Conservation (phyloP, 2,329 filamentous ascomycete genomes). For the Trichoderma pleuroti region DNA sequence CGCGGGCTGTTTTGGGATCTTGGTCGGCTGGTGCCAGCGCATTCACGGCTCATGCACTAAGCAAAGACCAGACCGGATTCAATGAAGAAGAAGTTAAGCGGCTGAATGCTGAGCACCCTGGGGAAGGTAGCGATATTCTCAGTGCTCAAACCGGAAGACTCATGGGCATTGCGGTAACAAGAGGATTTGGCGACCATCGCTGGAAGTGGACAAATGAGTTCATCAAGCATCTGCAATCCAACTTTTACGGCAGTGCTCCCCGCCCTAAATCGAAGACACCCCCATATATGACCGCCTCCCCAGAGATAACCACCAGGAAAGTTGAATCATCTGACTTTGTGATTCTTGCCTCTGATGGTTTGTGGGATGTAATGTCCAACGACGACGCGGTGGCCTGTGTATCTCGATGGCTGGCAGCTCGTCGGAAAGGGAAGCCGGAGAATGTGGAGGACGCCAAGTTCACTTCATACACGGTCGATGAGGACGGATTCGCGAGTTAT, state of each 20-base stretch:
- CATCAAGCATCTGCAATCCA: slow-evolving; percentile 32
- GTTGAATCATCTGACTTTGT: slow-evolving; percentile 19
- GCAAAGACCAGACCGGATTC: slow-evolving; percentile 63
- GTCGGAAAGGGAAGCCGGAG: slow-evolving; percentile 25
- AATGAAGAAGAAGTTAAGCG: slow-evolving; percentile 56
- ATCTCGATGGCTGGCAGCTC: slow-evolving; percentile 19
- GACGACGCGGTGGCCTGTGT: slow-evolving; percentile 20
- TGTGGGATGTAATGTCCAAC: slow-evolving; percentile 21
- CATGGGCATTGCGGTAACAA: slow-evolving; percentile 58
- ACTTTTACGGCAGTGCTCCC: slow-evolving; percentile 44
- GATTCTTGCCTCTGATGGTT: slow-evolving; percentile 21
- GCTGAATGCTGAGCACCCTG: slow-evolving; percentile 57
- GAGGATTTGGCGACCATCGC: slow-evolving; percentile 65
- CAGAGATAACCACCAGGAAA: slow-evolving; percentile 15
- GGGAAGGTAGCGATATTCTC: slow-evolving; percentile 54
- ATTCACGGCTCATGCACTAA: slow-evolving; percentile 55
- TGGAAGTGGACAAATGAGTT: slow-evolving; percentile 63
- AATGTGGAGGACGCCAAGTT: slow-evolving; percentile 22
- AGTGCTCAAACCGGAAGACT: slow-evolving; percentile 51
- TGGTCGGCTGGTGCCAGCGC: slow-evolving; percentile 38
- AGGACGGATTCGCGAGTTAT: slow-evolving; percentile 25
- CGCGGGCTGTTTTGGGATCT: slow-evolving; percentile 59
- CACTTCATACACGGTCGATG: slow-evolving; percentile 15
- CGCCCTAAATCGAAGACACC: slow-evolving; percentile 38
- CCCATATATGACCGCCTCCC: slow-evolving; percentile 19